Evolutionary conservation across 1,284 basidiomycete species (phyloP), one percentile per base, ranked within the genome.

Genomic region (Melampsora americana): DNA sequence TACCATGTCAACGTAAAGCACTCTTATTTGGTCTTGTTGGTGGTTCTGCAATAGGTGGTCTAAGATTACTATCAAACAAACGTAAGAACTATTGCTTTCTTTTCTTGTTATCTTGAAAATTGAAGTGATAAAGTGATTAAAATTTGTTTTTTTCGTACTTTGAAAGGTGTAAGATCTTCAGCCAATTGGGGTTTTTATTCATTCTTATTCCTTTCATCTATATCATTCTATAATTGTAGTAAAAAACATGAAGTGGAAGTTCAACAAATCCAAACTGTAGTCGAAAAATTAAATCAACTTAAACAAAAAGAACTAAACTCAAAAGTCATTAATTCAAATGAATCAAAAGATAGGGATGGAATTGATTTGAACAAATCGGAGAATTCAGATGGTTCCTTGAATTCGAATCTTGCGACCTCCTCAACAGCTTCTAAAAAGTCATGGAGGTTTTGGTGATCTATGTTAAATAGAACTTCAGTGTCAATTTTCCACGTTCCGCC

Each of bases 231-330:
- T 32, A n/a, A 65, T n/a, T 50, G 61, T 44, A 66, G 62, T 30
- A 30, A 66, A 59, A 73, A 73, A 44, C 70, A 61, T 16, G 44
- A 73, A 30, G 39, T 23, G 2, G 70, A 73, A 50, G 46, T 73
- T 9, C 61, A 73, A 23, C 70, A 73, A 59, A 73, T 73, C 12
- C 61, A 66, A 11, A 39, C 62, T 56, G 70, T 73, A 11, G 46
- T 73, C 20, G 61, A 28, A n/a, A 73, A 73, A 56, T 46, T 73
- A 44, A 65, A 73, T 59, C 70, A 73, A 66, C 44, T 73, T n/a
- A 73, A 66, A 39, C 50, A 48, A 6, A 71, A 53, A 53, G 50
- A 53, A 3, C 18, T 18, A 35, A 35, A 2, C 14, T 53, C 50
- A 53, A 53, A 18, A 23, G 2, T 16, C 14, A 20, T 53, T 20